Evolutionary conservation across 495 filamentous ascomycete species (phyloP).

Genomic region (Haplographium delicatum): DNA sequence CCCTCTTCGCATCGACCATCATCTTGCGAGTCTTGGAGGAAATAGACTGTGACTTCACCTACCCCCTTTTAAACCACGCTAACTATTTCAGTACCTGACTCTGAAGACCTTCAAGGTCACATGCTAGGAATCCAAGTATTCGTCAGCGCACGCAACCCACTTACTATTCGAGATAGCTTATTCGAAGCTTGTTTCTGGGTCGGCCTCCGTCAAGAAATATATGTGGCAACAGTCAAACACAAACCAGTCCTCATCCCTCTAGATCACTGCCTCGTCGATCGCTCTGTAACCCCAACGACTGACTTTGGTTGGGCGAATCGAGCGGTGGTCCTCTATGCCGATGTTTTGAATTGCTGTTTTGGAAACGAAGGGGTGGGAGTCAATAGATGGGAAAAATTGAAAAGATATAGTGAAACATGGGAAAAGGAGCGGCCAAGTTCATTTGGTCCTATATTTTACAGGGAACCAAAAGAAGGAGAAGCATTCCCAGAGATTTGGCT

Average conservation of each 20-base stretch:
- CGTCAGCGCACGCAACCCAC: conserved; percentile 34
- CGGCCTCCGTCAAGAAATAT: conserved; percentile 52
- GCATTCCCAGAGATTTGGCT: conserved; percentile 44
- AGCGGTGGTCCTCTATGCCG: conserved; percentile 46
- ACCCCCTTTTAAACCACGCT: conserved; percentile 9
- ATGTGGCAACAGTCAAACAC: conserved; percentile 47
- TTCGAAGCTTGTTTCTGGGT: conserved; percentile 52
- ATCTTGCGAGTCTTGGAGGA: conserved; percentile 59
- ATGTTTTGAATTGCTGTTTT: conserved; percentile 49
- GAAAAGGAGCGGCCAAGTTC: conserved; percentile 27
- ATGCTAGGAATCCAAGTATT: conserved; percentile 48
- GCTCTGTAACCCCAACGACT: conserved; percentile 33
- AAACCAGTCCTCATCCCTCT: conserved; percentile 38
- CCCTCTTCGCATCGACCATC: conserved; percentile 55
- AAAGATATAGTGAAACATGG: conserved; percentile 32
- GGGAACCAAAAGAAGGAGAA: conserved; percentile 18
- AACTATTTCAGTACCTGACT: conserved; percentile 30
- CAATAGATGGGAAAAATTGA: conserved; percentile 33
- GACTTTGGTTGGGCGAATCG: conserved; percentile 50
- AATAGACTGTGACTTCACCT: conserved; percentile 49
- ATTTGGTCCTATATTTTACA: conserved; percentile 35
- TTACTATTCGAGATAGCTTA: conserved; percentile 35
- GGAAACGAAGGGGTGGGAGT: conserved; percentile 24
- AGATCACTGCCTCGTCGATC: conserved; percentile 37
- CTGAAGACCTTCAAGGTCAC: conserved; percentile 39